phyloP scores from a whole-genome alignment of 73 alveolate genomes.

The Symbiodinium pilosum region DNA sequence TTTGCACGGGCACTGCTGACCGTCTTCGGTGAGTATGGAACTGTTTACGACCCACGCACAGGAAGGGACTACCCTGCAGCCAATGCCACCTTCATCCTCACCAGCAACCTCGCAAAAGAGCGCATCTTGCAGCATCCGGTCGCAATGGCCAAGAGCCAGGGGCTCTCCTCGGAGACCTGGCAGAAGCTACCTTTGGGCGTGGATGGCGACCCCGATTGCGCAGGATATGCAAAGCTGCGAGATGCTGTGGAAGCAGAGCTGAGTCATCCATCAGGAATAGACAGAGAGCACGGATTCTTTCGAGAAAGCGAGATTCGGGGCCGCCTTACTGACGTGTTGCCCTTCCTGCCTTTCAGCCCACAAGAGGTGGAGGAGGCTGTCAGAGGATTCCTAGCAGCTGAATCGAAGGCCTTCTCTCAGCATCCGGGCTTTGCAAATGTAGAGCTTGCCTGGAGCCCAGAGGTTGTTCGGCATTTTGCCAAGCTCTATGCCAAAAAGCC shows the following conservation, averaged over 20 bases:
- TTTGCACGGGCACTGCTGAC: conserved; percentile 69
- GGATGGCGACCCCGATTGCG: conserved; percentile 73
- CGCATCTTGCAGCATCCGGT: conserved; percentile 24
- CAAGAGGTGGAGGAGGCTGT: conserved; percentile 59
- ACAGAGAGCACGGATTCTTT: conserved; percentile 39
- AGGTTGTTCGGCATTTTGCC: conserved; percentile 48
- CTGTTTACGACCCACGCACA: conserved; percentile 72
- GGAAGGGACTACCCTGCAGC: conserved; percentile 75
- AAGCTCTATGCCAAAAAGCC: conserved; percentile 43
- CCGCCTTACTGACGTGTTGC: conserved; percentile 85
- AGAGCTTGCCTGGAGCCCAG: conserved; percentile 60
- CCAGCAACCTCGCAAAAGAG: conserved; percentile 84
- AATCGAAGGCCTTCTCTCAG: conserved; percentile 48
- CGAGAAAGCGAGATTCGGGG: conserved; percentile 94
- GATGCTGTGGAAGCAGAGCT: conserved; percentile 62
- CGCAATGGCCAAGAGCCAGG: conserved; percentile 54
- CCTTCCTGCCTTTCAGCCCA: conserved; percentile 84
- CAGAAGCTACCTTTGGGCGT: conserved; percentile 47
- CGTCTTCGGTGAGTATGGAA: conserved; percentile 82
- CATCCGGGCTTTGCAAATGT: conserved; percentile 9
- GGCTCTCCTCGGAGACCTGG: conserved; percentile 36
- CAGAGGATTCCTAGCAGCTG: conserved; percentile 47
- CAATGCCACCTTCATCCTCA: conserved; percentile 87
- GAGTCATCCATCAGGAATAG: not conserved
- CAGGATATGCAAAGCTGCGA: conserved; percentile 51